A percentile compares a stretch with the other conserved stretches of the same genome.
phyloP scores from a whole-genome alignment of 805 yeast species.

The Metschnikowia lachancei region DNA sequence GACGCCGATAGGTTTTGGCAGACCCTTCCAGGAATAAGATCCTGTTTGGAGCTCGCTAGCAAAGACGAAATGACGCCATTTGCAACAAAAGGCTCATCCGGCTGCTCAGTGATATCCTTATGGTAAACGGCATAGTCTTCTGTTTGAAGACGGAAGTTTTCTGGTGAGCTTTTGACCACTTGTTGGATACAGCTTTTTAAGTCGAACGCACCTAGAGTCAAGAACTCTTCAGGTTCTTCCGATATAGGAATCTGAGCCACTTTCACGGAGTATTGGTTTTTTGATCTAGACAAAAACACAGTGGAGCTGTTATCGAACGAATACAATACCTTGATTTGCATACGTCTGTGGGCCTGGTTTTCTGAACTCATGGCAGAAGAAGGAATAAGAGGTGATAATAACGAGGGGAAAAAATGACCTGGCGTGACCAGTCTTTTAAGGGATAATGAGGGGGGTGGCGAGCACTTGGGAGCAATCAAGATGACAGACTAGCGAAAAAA shows the following conservation, averaged over 20 bases:
- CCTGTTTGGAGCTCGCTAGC: slow-evolving; percentile 24
- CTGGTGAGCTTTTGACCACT: slow-evolving; percentile 39
- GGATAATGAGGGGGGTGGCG: not conserved
- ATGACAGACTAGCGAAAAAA: not conserved
- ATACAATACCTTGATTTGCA: slow-evolving; percentile 46
- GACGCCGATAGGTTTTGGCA: slow-evolving; percentile 56
- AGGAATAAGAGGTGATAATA: no score
- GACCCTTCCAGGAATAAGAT: slow-evolving; percentile 50
- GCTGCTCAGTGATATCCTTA: slow-evolving; percentile 47
- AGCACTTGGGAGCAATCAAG: not conserved
- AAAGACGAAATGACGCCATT: slow-evolving; percentile 39
- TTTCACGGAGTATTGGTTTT: slow-evolving; percentile 33
- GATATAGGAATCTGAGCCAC: slow-evolving; percentile 36
- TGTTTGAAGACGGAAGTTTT: slow-evolving; percentile 37
- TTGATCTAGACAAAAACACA: slow-evolving; percentile 42
- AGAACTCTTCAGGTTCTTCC: slow-evolving; percentile 25
- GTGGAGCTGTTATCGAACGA: slow-evolving; percentile 44
- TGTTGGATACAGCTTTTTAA: slow-evolving; percentile 39
- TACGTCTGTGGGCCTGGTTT: slow-evolving; percentile 32
- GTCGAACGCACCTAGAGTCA: slow-evolving; percentile 44
- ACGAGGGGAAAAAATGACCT: not conserved
- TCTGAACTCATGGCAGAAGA: slow-evolving; percentile 20
- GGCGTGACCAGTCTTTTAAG: not conserved
- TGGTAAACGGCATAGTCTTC: slow-evolving; percentile 47
- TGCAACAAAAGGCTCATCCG: slow-evolving; percentile 47